These are phyloP conservation scores for Copromyces sp. DNA, from an alignment of 495 filamentous ascomycete genomes.

Conservation along the genomic window DNA sequence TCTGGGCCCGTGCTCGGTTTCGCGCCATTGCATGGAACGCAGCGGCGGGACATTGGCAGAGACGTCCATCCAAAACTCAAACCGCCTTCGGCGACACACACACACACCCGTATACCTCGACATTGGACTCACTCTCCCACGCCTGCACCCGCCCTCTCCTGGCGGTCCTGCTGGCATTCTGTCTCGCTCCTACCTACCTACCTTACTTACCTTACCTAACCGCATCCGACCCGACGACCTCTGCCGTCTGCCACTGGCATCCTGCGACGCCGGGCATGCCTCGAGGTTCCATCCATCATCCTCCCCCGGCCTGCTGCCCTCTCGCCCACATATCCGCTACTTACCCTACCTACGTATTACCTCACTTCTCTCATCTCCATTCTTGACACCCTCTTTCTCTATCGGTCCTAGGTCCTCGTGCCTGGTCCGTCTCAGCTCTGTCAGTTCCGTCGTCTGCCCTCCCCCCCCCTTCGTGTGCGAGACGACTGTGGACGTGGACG, in stretches of 20 bases:
- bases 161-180: background rate
- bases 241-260: background rate
- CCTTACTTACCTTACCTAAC: no score
- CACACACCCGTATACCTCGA: background rate
- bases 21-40: background rate
- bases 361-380: background rate
- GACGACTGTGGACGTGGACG: background rate
- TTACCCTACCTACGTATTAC: background rate
- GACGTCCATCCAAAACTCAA: background rate
- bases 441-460: background rate
- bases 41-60: background rate
- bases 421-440: background rate
- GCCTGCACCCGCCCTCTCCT: background rate
- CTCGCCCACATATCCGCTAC: background rate
- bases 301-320: background rate
- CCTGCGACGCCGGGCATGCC: background rate
- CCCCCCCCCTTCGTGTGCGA: background rate
- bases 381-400: background rate
- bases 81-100: background rate
- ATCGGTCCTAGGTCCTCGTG: background rate
- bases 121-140: background rate
- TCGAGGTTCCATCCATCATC: background rate
- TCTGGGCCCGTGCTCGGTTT: background rate
- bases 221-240: background rate
- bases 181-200: no score